Percentiles rank a stretch among this genome's conserved stretches.
Conservation (phyloP, 2,329 filamentous ascomycete genomes). For the Capronia epimyces region DNA sequence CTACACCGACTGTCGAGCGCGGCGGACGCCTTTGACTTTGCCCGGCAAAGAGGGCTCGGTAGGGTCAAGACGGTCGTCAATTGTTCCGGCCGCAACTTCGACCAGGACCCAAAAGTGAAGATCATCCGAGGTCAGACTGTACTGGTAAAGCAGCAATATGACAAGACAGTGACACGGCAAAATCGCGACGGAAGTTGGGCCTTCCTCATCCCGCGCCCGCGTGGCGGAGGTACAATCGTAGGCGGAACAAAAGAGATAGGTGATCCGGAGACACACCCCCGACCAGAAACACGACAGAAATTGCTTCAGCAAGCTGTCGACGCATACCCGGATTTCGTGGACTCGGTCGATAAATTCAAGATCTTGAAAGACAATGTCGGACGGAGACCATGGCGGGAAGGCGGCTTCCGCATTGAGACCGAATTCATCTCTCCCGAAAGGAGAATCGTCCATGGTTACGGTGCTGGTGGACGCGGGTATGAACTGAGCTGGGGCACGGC, state of each 20-base stretch:
- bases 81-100: conserved; percentile 42
- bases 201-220: conserved; percentile 57
- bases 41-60: conserved; percentile 4
- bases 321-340: conserved; percentile 39
- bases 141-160: conserved; percentile 43
- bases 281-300: conserved; percentile 41
- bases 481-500: conserved; percentile 59
- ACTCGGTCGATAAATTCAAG: conserved; percentile 36
- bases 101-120: conserved; percentile 38
- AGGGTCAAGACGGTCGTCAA: conserved; percentile 40
- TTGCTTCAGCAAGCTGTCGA: conserved; percentile 44
- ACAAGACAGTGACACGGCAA: conserved; percentile 53
- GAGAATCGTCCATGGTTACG: conserved; percentile 53
- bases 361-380: conserved; percentile 46
- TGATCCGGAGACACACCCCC: conserved; percentile 51
- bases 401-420: conserved; percentile 50
- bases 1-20: conserved; percentile 27
- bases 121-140: conserved; percentile 46
- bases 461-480: conserved; percentile 56
- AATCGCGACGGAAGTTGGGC: conserved; percentile 59
- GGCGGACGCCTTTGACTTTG: conserved; percentile 38
- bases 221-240: conserved; percentile 59
- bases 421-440: conserved; percentile 36
- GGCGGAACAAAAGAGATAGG: conserved; percentile 60
- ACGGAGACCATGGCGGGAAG: conserved; percentile 42